These are phyloP conservation scores for Bidens hawaiensis DNA, from an alignment of 140 eudicot species.

Conservation along the genomic window DNA sequence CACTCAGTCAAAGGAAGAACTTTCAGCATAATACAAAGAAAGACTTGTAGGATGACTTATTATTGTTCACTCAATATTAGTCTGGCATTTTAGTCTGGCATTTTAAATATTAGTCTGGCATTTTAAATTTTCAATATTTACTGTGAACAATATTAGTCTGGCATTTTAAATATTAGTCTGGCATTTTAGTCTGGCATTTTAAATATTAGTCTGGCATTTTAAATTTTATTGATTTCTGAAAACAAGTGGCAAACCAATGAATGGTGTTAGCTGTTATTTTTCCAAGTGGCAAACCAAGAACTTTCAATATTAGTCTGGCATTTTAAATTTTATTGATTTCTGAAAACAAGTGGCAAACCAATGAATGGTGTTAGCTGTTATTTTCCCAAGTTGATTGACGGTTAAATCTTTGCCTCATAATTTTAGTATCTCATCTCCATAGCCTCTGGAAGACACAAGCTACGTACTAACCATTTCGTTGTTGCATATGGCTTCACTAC, in stretches of 20 bases:
- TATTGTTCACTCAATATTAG: background rate
- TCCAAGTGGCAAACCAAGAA: too few relatives aligned
- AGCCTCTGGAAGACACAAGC: background rate
- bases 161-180: background rate
- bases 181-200: background rate
- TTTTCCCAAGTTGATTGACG: background rate
- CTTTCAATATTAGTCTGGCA: background rate
- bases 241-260: background rate
- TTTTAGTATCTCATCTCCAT: background rate
- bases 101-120: background rate
- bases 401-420: background rate
- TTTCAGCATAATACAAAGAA: background rate
- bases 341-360: background rate
- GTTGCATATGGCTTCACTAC: slow-evolving; percentile 9
- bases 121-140: too few relatives aligned
- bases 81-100: background rate
- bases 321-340: background rate
- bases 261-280: background rate
- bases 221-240: background rate
- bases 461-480: background rate
- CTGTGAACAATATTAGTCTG: slow-evolving; percentile 7
- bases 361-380: background rate
- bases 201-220: background rate
- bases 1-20: background rate
- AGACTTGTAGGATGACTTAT: background rate